These are phyloP conservation scores for Stephanocyclus meneghinianus DNA, from an alignment of 352 stramenopile species.

Conservation along the genomic window DNA sequence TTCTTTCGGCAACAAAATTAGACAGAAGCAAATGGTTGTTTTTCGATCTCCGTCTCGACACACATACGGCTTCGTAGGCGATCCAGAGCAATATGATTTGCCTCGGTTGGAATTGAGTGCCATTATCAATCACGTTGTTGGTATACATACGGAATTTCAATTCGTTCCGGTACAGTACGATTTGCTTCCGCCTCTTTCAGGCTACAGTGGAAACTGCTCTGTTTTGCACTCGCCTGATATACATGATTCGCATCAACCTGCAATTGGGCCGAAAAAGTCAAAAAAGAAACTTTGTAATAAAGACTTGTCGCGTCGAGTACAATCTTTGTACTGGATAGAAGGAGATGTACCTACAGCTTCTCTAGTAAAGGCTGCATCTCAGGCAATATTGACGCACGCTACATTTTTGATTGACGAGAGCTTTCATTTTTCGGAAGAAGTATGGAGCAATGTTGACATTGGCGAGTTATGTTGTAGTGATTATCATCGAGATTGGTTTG, in stretches of 20 bases:
- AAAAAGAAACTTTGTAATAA: background rate
- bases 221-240: no score
- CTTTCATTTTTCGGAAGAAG: slow-evolving; percentile 25
- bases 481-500: background rate
- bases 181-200: background rate
- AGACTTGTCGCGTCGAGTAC: background rate
- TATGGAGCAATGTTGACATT: slow-evolving; percentile 21
- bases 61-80: slow-evolving; percentile 15
- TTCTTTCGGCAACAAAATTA: no score
- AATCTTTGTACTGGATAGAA: slow-evolving; percentile 31
- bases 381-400: slow-evolving; percentile 50
- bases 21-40: slow-evolving; percentile 5
- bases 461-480: background rate
- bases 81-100: slow-evolving; percentile 16
- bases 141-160: background rate
- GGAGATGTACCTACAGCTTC: background rate
- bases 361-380: slow-evolving; percentile 26
- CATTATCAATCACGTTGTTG: background rate
- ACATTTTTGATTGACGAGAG: slow-evolving; percentile 35
- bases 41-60: slow-evolving; percentile 22
- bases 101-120: slow-evolving; percentile 10
- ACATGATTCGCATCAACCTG: no score
- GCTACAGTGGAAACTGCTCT: no score
- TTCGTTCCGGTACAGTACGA: background rate
- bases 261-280: no score